A percentile compares a stretch with the other conserved stretches of the same genome.
Evolutionary conservation across 176 grass and related monocot genomes (phyloP).

Genomic region (Bolboschoenus planiculmis): DNA sequence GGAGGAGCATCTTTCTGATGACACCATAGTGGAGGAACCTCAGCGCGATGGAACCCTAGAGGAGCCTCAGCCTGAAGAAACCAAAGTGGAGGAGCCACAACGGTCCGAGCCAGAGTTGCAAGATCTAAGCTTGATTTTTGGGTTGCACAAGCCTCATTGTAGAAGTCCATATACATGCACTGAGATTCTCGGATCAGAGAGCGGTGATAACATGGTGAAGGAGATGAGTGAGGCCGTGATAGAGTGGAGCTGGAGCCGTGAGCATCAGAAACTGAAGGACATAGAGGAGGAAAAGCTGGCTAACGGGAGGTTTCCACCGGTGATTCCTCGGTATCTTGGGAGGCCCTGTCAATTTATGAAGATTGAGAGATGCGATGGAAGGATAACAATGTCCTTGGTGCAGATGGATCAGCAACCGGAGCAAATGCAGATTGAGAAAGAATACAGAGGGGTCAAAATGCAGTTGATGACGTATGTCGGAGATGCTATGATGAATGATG

Average conservation of each 20-base stretch:
- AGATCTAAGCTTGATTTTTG: not conserved
- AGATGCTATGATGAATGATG: constrained; percentile 13
- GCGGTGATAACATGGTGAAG: not conserved
- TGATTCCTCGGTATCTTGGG: not conserved
- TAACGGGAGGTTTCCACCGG: not conserved
- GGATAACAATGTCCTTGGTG: constrained; percentile 42
- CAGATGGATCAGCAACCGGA: constrained; percentile 37
- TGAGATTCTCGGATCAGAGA: constrained; percentile 1
- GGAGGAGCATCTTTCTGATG: not conserved
- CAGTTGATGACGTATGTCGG: constrained; percentile 38
- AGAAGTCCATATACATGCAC: constrained; percentile 4
- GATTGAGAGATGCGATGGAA: constrained; percentile 33
- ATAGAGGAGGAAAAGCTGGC: not conserved
- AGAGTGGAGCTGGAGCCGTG: constrained; percentile 1
- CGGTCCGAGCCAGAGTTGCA: not conserved
- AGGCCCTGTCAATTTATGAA: constrained; percentile 7
- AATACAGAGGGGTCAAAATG: constrained; percentile 11
- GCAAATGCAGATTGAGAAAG: constrained; percentile 25
- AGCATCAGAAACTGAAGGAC: not conserved
- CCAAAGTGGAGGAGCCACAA: not conserved
- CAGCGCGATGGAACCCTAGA: not conserved
- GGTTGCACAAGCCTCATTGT: not conserved
- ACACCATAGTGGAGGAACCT: not conserved
- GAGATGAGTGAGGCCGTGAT: not conserved
- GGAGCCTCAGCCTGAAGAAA: not conserved